Evolutionary conservation across 73 alveolate species (phyloP), one percentile per base, ranked within the genome.

Genomic region (Paramecium tetraurelia): DNA sequence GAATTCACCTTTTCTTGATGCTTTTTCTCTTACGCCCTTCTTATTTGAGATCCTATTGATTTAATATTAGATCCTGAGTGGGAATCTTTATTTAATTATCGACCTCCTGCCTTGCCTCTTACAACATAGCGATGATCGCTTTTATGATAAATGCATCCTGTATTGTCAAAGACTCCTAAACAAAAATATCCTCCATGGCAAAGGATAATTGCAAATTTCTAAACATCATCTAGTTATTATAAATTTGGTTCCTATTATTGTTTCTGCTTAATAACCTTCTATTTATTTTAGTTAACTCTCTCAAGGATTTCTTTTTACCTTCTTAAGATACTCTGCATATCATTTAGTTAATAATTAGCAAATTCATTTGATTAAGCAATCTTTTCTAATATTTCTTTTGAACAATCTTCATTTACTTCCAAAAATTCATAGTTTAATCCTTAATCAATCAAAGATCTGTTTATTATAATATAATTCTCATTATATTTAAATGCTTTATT

Each of bases 141-240:
- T 84, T 96, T 96, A 94, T 95, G 98, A 71, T 95, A 97, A 53
- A 96, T 93, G 43, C 94, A 75, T 57, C 95, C 93, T 58, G 93
- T 98, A 29, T 92, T 93, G n/a, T 90, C 93, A 86, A 94, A 92
- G 85, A 86, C 93, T 1, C 97, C 98, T 58, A 97, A 93, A 9
- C 98, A 89, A 85, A 98, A 98, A 72, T 95, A 95, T 69, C 99
- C 99, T 43, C 99, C 99, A 33, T 97, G 97, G 70, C 99, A 98
- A 41, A 98, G 94, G 10, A 98, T 96, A 0, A 98, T 96, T 24
- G 98, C 99, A 94, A 59, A 86, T 86, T 70, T 96, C 87, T 27
- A 93, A 24, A 27, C 92, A 87, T 43, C 92, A 85, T 27, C 85
- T 33, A 33, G 96, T 92, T 46, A 93, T 77, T 89, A 93, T 71